These are phyloP conservation scores for Acacia confusa DNA, from an alignment of 306 rosid species.

Conservation along the genomic window DNA sequence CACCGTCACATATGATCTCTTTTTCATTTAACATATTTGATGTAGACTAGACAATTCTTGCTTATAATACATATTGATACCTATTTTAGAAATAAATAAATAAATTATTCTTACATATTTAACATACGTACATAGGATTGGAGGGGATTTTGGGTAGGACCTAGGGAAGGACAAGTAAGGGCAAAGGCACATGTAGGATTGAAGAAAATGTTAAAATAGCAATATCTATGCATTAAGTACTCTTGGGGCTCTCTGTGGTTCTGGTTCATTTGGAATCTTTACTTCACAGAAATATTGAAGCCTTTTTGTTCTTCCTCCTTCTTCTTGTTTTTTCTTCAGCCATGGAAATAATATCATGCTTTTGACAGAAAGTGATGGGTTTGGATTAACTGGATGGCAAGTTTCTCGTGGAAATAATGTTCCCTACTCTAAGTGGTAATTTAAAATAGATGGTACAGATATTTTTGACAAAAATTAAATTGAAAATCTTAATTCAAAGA, in stretches of 20 bases:
- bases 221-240: constrained; percentile 19
- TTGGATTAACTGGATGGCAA: background rate
- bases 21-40: background rate
- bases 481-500: background rate
- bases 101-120: background rate
- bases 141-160: background rate
- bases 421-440: background rate
- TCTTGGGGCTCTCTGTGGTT: constrained; percentile 22
- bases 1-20: background rate
- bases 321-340: background rate
- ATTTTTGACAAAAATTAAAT: background rate
- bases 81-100: too few species aligned
- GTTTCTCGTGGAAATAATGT: background rate
- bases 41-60: background rate
- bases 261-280: constrained; percentile 33
- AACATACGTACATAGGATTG: background rate
- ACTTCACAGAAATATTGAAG: constrained; percentile 5
- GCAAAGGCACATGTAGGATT: constrained; percentile 2
- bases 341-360: background rate
- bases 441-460: background rate
- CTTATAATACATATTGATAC: background rate
- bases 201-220: background rate
- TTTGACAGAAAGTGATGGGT: background rate
- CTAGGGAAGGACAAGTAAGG: constrained; percentile 16
- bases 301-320: background rate